A percentile compares a stretch with the other conserved stretches of the same genome.
These are phyloP conservation scores for Sicyos baderoa DNA, from an alignment of 306 rosid genomes.

Conservation along the genomic window DNA sequence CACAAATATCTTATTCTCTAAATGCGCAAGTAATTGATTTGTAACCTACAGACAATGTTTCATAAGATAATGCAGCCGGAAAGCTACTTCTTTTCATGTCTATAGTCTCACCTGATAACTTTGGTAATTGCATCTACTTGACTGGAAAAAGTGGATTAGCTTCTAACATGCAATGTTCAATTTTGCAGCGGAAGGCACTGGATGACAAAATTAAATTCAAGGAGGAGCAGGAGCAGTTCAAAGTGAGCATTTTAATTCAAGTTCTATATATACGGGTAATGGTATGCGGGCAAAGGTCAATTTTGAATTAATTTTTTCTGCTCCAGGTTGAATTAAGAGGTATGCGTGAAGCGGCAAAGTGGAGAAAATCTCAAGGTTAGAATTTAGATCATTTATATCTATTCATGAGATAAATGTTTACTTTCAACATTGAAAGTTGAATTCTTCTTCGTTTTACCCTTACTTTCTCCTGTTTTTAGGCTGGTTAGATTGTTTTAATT, in stretches of 20 bases:
- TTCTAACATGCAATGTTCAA: constrained; percentile 18
- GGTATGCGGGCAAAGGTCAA: neutral
- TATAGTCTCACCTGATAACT: neutral
- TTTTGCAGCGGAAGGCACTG: constrained; percentile 65
- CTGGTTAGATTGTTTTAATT: constrained; percentile 7
- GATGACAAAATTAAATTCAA: constrained; percentile 75
- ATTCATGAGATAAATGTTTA: constrained; percentile 10
- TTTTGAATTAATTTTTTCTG: constrained; percentile 13
- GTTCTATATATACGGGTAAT: neutral
- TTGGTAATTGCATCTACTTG: neutral
- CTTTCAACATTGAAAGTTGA: neutral
- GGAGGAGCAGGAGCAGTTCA: constrained; percentile 69
- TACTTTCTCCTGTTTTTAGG: neutral
- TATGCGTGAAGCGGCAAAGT: constrained; percentile 86
- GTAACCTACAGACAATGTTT: neutral
- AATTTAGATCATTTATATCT: constrained; percentile 19
- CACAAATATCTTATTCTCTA: neutral
- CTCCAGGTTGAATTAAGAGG: constrained; percentile 57
- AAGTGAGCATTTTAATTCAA: constrained; percentile 36
- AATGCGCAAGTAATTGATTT: constrained; percentile 13
- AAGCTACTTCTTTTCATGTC: neutral
- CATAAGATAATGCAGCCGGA: neutral
- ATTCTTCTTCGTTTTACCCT: neutral
- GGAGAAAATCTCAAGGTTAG: constrained; percentile 86
- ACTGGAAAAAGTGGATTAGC: neutral